Evolutionary conservation across 257 asterid genomes (phyloP), one percentile per base, ranked within the genome.

Genomic region (Vinca minor): DNA sequence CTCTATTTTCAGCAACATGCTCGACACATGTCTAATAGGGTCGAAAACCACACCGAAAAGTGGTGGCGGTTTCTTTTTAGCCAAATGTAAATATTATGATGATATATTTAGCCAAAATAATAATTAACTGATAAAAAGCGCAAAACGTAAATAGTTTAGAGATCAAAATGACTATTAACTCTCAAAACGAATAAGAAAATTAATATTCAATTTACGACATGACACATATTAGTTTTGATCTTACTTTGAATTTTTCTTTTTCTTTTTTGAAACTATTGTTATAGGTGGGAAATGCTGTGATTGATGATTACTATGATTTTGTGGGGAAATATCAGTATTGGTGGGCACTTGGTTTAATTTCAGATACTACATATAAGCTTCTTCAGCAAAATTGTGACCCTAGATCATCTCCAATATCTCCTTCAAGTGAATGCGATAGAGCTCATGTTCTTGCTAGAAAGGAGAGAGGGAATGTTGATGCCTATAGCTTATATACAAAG

Each of bases 271-370:
- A 58, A 28, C 28, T 74, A 53, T 71, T 21, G 15, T 32, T 46
- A 73, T 68, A 93, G 99, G 97, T 93, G 66, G 99, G 99, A 28
- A 93, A 93, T 78, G 97, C 99, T 63, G 97, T 90, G 5, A 93
- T 85, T 4, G 99, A 93, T 78, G 99, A 93, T 78, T 82, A 71
- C 77, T 82, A 85, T 65, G 97, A 93, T 63, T 84, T 73, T 1
- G 20, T 90, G 66, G 99, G 99, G 73, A 93, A 97, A 10, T 93
- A 89, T 20, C 95, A 93, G 81, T 93, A 87, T 75, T 93, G 99
- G 97, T 93, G 99, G 99, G 90, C 95, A 1, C 96, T 90, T 63
- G 99, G 99, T 67, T 76, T 93, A 36, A 87, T 93, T 59, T 93
- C 99, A 6, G 99, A 93, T 73, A 84, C 95, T 21, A 90, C 99